Evolutionary conservation across 495 filamentous ascomycete genomes (phyloP), one percentile per base, ranked within the genome.

Genomic region (Platismatia glauca): DNA sequence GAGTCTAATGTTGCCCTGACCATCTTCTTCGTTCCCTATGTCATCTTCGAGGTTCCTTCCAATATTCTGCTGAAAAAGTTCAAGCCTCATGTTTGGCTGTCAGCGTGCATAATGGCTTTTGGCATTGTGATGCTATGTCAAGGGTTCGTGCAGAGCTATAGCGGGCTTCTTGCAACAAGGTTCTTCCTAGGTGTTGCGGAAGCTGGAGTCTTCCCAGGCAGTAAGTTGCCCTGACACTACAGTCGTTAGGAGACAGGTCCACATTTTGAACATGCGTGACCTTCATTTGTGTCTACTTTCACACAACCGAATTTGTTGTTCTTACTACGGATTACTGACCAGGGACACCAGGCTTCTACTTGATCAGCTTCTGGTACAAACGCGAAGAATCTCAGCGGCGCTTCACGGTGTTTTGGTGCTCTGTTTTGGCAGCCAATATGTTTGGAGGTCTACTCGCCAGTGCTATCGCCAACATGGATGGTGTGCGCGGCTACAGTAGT

Each of bases 11-110:
- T 77, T 24, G 84, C 84, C 4, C 73, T 91, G 39, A 81, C 79
- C 53, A 89, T 90, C 67, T 91, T 92, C 81, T 97, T 96, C 75
- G 84, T 97, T 1, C 91, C 93, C 0, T 97, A 96, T 71, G 81
- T 95, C 65, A 64, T 93, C 56, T 87, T 87, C 67, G 92, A 84
- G 72, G 93, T 97, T 57, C 94, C 93, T 7, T 90, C 88, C 58
- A 97, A 97, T 70, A 83, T 96, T 57, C 68, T 95, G 18, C 76
- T 97, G 31, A 95, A 94, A 74, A 83, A 82, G 61, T 77, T 95
- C 63, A 86, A 82, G 60, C 92, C 93, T 7, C 84, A 86, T 63
- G 76, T 94, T 48, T 97, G 92, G 92, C 15, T 72, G 9, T 68
- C 70, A 27, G 35, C 57, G 7, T 70, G 66, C 46, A 74, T 74